phyloP scores from a whole-genome alignment of 305 asterid genomes.

The Ilex paraguariensis region DNA sequence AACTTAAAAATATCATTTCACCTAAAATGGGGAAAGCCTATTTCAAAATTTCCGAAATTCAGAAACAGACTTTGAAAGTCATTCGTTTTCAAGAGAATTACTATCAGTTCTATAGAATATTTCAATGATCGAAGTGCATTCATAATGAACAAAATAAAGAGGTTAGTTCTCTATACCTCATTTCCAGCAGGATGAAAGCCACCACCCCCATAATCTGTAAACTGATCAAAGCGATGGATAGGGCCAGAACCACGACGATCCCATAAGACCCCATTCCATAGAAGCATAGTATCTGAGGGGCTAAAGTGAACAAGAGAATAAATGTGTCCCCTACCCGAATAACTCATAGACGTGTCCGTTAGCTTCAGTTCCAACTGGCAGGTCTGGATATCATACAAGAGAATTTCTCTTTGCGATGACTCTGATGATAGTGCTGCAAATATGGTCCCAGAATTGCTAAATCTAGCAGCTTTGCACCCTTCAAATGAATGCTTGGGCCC shows the following conservation, averaged over 20 bases:
- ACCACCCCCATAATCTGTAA: conserved; percentile 94
- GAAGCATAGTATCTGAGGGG: conserved; percentile 77
- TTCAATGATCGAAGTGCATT: too few species aligned
- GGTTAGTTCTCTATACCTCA: conserved; percentile 49
- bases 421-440: conserved; percentile 78
- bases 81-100: too few species aligned
- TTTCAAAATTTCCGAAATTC: too few species aligned
- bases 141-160: too few species aligned
- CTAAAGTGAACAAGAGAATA: conserved; percentile 82
- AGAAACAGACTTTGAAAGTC: too few species aligned
- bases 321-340: conserved; percentile 67
- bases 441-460: conserved; percentile 66
- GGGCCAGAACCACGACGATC: conserved; percentile 76
- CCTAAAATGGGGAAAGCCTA: too few species aligned
- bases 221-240: conserved; percentile 84
- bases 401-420: conserved; percentile 71
- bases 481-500: conserved; percentile 94
- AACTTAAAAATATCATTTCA: too few species aligned
- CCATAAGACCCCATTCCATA: conserved; percentile 97
- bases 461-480: conserved; percentile 78
- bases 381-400: conserved; percentile 67
- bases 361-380: conserved; percentile 63
- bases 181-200: conserved; percentile 99
- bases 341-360: conserved; percentile 47
- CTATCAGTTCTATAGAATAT: too few species aligned